Percentiles rank a stretch among this genome's conserved stretches.
Conservation (phyloP, 352 stramenopile species). For the Blastocystis sp. region DNA sequence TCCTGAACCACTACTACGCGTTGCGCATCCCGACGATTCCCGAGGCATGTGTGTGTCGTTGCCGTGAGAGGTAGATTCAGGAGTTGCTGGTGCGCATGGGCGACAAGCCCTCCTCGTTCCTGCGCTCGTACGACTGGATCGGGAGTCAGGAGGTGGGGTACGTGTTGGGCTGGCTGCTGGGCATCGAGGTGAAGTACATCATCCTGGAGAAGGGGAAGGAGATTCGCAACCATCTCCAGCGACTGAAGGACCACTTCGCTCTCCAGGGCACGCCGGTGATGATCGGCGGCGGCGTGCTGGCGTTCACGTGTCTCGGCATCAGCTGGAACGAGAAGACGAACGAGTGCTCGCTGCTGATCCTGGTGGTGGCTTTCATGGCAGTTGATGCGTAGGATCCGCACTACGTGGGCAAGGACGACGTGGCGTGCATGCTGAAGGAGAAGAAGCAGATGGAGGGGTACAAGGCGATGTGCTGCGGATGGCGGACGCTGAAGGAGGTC, state of each 20-base stretch:
- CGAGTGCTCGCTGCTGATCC: slow-evolving; percentile 82
- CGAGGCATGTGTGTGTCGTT: neutral
- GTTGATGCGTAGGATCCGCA: slow-evolving; percentile 78
- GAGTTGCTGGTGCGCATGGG: slow-evolving; percentile 82
- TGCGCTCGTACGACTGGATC: slow-evolving; percentile 83
- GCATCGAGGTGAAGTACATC: slow-evolving; percentile 78
- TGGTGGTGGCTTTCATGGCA: slow-evolving; percentile 74
- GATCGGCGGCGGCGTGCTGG: slow-evolving; percentile 83
- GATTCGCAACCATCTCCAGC: slow-evolving; percentile 80
- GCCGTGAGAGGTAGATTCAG: slow-evolving; percentile 79
- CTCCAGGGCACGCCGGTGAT: slow-evolving; percentile 84
- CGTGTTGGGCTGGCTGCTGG: slow-evolving; percentile 82
- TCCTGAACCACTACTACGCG: slow-evolving; percentile 76
- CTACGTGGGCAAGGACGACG: slow-evolving; percentile 81
- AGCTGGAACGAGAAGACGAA: slow-evolving; percentile 80
- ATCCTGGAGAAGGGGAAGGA: slow-evolving; percentile 79
- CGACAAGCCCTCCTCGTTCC: slow-evolving; percentile 82
- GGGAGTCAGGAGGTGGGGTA: slow-evolving; percentile 84
- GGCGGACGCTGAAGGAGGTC: slow-evolving; percentile 33
- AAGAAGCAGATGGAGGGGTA: slow-evolving; percentile 71
- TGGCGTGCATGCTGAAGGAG: slow-evolving; percentile 81
- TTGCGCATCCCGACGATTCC: slow-evolving; percentile 78
- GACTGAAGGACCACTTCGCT: slow-evolving; percentile 83
- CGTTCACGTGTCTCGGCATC: slow-evolving; percentile 84
- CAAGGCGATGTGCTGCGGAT: slow-evolving; percentile 42